These are phyloP conservation scores for Fusarium gaditjirri DNA, from an alignment of 2,329 filamentous ascomycete species.

Conservation along the genomic window DNA sequence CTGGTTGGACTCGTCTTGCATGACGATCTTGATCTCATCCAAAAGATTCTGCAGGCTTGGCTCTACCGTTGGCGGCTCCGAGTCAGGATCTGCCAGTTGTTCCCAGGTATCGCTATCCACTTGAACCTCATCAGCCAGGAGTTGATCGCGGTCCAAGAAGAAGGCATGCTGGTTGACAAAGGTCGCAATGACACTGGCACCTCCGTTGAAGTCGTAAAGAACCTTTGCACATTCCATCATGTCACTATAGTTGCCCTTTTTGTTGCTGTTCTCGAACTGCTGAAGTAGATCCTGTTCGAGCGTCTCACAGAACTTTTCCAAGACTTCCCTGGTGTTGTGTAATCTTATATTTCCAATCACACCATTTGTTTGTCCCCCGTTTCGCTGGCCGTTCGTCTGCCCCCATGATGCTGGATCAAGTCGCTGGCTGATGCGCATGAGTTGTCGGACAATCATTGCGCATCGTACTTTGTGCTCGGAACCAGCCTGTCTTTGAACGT, in stretches of 20 bases:
- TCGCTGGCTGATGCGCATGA: constrained; percentile 93
- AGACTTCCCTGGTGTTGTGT: constrained; percentile 83
- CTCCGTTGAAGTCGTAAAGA: constrained; percentile 94
- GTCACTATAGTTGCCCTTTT: constrained; percentile 93
- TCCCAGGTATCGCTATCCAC: constrained; percentile 86
- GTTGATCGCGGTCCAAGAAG: constrained; percentile 95
- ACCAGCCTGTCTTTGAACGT: constrained; percentile 84
- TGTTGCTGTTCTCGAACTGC: constrained; percentile 97
- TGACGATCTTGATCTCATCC: constrained; percentile 93
- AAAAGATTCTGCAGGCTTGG: constrained; percentile 90
- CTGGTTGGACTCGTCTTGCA: constrained; percentile 96
- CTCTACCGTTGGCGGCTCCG: constrained; percentile 90
- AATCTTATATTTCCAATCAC: constrained; percentile 52
- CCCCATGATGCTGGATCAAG: constrained; percentile 83
- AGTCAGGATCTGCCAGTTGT: constrained; percentile 90
- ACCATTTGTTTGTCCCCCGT: constrained; percentile 61
- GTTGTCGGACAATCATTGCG: constrained; percentile 90
- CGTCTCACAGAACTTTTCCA: constrained; percentile 96
- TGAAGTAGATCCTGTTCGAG: constrained; percentile 94
- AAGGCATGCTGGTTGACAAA: constrained; percentile 99
- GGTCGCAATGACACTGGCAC: constrained; percentile 91
- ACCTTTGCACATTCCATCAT: constrained; percentile 98
- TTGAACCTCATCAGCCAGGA: constrained; percentile 86
- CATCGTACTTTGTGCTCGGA: constrained; percentile 94
- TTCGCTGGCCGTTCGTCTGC: constrained; percentile 65